Evolutionary conservation across 352 stramenopile species (phyloP), one percentile per base, ranked within the genome.

Genomic region (Phytopythium aichiense): DNA sequence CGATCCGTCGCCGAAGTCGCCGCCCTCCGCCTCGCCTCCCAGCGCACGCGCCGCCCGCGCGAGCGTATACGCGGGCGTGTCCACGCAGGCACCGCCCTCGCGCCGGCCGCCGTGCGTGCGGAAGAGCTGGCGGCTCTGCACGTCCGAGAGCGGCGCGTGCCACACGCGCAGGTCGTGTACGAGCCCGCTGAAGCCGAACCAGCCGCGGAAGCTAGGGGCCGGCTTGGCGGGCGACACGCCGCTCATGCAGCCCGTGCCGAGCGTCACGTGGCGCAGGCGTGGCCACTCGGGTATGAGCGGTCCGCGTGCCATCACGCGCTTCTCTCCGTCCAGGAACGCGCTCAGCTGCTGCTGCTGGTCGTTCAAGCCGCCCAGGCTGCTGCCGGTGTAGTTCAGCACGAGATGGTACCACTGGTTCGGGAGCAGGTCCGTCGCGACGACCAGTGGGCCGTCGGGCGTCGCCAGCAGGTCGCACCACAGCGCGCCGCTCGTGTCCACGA

Each of bases 331-430:
- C 31, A 91, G 42, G 45, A 85, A 91, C n/a, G 87, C 71, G 7
- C 54, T 64, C 33, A 88, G 56, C 45, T 78, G 55, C 25, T 52
- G 55, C 48, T 78, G 48, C 53, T 37, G 35, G 37, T 49, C 35
- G n/a, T 2, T 16, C 22, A 51, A 7, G 46, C 25, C 18, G 13
- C 23, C 12, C 46, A 33, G 12, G 15, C 46, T 53, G 25, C 46
- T 53, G 46, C 46, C 45, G 8, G 71, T 69, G 61, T 83, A 91
- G 12, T 76, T 81, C 2, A 89, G 69, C 13, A 81, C 75, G 35
- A 89, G 62, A 66, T 91, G 78, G 63, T 91, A 89, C 82, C 82
- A 91, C 20, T 85, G 79, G 48, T 72, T 79, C 4, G 73, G 69
- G 18, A 66, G 55, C 0, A 91, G 69, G 28, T 89, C 80, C 8